Percentiles rank a stretch among this genome's conserved stretches.
Evolutionary conservation across 164 flowering plant species (phyloP).

Genomic region (Vitis rotundifolia): DNA sequence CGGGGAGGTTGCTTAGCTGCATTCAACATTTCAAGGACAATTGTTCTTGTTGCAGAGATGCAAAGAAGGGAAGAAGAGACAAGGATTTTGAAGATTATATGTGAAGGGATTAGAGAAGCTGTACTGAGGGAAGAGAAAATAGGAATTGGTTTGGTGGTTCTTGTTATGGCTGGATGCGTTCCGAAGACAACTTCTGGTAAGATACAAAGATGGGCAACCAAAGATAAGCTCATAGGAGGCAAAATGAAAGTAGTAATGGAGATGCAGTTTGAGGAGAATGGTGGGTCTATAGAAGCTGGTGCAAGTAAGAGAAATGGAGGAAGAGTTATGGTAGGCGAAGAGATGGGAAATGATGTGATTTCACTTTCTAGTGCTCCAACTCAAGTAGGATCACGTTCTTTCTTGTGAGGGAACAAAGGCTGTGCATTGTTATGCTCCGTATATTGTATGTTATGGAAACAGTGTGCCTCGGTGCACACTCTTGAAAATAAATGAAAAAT

Average conservation of each 20-base stretch:
- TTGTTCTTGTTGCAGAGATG: constrained; percentile 61
- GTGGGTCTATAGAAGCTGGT: not conserved
- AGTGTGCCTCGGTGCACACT: too few species aligned
- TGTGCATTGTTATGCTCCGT: too few species aligned
- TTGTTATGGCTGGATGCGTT: constrained; percentile 53
- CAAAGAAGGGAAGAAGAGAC: constrained; percentile 28
- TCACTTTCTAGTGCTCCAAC: constrained; percentile 8
- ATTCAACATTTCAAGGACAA: constrained; percentile 21
- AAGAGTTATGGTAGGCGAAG: constrained; percentile 1
- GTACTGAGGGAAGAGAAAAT: constrained; percentile 33
- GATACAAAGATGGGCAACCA: constrained; percentile 62
- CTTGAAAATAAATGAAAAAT: too few species aligned
- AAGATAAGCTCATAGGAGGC: constrained; percentile 35
- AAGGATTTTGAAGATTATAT: constrained; percentile 23
- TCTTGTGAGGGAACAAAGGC: too few species aligned
- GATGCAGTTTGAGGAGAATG: constrained; percentile 15
- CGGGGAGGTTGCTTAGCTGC: constrained; percentile 73
- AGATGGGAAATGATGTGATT: not conserved
- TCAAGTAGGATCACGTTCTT: not conserved
- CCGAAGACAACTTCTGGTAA: constrained; percentile 80
- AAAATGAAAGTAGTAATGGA: constrained; percentile 32
- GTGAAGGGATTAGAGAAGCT: constrained; percentile 36
- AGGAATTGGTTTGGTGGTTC: constrained; percentile 48
- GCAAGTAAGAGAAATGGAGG: constrained; percentile 1
- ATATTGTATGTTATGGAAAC: too few species aligned